Evolutionary conservation across 352 stramenopile genomes (phyloP), one percentile per base, ranked within the genome.

Genomic region (Chrysophaeum taylorii): DNA sequence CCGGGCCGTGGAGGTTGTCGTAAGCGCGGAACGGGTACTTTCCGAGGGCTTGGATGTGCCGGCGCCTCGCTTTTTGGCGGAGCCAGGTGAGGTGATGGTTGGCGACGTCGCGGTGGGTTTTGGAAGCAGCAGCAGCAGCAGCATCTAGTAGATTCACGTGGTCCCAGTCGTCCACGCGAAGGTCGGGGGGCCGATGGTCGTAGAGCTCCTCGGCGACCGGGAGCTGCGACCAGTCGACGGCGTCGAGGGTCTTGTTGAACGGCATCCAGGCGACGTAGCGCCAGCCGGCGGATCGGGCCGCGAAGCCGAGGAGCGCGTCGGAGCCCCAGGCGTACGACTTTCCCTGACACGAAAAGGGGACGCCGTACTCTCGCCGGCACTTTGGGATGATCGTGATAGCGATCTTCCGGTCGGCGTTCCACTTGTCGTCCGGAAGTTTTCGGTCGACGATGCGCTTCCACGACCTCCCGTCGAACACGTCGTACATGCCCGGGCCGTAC

Each of bases 121-220:
- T 31, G 27, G 4, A 63, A 2, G 5, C 25, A 7, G 33, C 25
- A 9, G 4, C 5, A 9, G 7, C 25, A 31, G 29, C 52, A 9
- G 29, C 52, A 15, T 9, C 4, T 7, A 63, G 7, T 7, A 63
- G 33, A 12, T 63, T 35, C 5, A 63, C 33, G 27, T 5, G 2
- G 33, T 63, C 52, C 25, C 9, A 9, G 9, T 9, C 12, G 33
- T 63, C 52, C 7, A 63, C 21, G 9, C 14, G 5, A 2, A n/a
- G 2, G 5, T 63, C 52, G 52, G 21, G 4, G 9, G 16, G 16
- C 52, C 27, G 2, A 25, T 66, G 15, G 57, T 66, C 57, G 57
- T 66, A 66, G 57, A 66, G 57, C 57, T 66, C 57, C 57, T 66
- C 57, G 14, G 31, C 27, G 5, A 9, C 33, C 15, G 57, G 57